Base-by-base conservation (phyloP, 805 yeast species). In the Zygotorulaspora danielsina region DNA sequence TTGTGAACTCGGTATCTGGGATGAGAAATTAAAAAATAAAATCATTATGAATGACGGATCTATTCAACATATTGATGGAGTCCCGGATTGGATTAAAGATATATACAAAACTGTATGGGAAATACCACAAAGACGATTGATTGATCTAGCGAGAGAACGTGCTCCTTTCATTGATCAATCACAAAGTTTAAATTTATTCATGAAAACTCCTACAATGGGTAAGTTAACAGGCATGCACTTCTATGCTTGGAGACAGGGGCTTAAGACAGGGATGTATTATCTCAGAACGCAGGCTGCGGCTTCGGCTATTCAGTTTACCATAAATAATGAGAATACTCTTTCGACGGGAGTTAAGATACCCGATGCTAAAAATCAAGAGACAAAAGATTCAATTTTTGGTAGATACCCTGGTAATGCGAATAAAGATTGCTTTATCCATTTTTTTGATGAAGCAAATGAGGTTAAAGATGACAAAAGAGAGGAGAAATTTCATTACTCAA, bases 41-140 rank as follows among this genome's bases (percentile, higher is more conserved):
- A 79, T 89, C 37, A 71, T 89, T 39, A 67, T 77, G 19, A 76
- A 78, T 36, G 79, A 85, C 46, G 97, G 97, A 5, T 89, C 96
- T 9, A 75, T 89, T 42, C 94, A 86, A 66, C 63, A 70, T 47
- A 77, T 89, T 27, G 74, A 76, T 32, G 71, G 69, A 32, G 78
- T 89, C 35, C 97, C 97, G 5, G 68, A 68, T 9, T 81, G 80
- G 25, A 53, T 88, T 38, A 87, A 85, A 59, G 71, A 67, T 3
- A 63, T 89, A n/a, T 87, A 89, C 68, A 85, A 81, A 61, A 89
- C 97, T 0, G 96, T 88, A 4, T 89, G 97, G 97, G 97, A 89
- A 64, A 77, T 90, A 36, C 78, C 94, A 32, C 97, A 89, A 63
- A 81, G 78, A 63, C 71, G 73, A 9, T 72, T 90, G 44, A 80